These are phyloP conservation scores for Trichomonascaceae sp. DNA, from an alignment of 1,139 yeast species.

Conservation along the genomic window DNA sequence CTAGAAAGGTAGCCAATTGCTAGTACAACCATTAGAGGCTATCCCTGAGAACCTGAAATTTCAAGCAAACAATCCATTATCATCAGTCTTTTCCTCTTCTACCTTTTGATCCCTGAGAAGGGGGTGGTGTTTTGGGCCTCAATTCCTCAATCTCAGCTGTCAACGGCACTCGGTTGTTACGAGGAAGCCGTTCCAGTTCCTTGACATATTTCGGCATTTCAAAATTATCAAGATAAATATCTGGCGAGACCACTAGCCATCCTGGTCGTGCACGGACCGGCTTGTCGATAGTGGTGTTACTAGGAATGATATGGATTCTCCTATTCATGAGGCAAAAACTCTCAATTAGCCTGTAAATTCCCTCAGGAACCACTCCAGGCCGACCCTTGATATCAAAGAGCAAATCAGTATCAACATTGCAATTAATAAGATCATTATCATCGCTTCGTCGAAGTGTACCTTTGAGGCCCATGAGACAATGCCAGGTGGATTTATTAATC, in stretches of 20 bases:
- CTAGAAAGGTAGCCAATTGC: too few species aligned
- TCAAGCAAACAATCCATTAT: too few species aligned
- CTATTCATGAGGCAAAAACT: conserved; percentile 79
- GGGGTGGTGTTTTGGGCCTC: conserved; percentile 75
- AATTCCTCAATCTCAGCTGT: conserved; percentile 67
- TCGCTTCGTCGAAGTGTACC: conserved; percentile 86
- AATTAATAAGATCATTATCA: conserved; percentile 79
- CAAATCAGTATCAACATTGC: conserved; percentile 87
- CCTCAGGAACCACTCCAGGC: conserved; percentile 60
- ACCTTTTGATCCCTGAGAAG: conserved; percentile 3
- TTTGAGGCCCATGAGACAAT: conserved; percentile 95
- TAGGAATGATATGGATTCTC: conserved; percentile 78
- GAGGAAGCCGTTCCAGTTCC: conserved; percentile 36
- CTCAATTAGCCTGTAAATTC: conserved; percentile 79
- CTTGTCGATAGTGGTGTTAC: conserved; percentile 33
- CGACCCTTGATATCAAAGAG: conserved; percentile 44
- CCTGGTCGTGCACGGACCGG: conserved; percentile 76
- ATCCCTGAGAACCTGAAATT: too few species aligned
- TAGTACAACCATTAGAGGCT: too few species aligned
- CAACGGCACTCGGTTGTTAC: conserved; percentile 49
- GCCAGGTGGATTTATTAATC: conserved; percentile 50
- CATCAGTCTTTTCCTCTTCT: background rate
- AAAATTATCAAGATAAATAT: conserved; percentile 67
- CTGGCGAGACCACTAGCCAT: conserved; percentile 89
- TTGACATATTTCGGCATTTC: conserved; percentile 38